These are phyloP conservation scores for Thecaphora thlaspeos DNA, from an alignment of 1,284 basidiomycete genomes.

Conservation along the genomic window DNA sequence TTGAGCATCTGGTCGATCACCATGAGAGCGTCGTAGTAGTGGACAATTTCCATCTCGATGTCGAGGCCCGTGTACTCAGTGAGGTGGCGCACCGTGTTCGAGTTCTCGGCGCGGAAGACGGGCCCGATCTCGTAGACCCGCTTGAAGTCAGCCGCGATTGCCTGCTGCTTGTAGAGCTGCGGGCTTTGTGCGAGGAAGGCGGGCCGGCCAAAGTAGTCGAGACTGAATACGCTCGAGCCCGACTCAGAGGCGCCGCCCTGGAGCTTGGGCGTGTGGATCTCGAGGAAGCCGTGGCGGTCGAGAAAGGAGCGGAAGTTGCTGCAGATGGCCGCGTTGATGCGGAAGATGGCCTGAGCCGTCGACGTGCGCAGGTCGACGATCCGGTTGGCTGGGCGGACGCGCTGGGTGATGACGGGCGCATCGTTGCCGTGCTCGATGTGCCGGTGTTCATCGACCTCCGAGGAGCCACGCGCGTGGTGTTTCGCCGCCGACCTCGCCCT, in stretches of 20 bases:
- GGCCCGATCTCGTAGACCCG: conserved; percentile 55
- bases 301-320: conserved; percentile 48
- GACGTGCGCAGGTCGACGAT: conserved; percentile 52
- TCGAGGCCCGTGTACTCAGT: conserved; percentile 56
- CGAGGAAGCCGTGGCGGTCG: conserved; percentile 39
- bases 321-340: conserved; percentile 49
- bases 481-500: too few species aligned
- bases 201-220: conserved; percentile 53
- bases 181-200: conserved; percentile 53
- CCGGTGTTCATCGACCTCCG: conserved; percentile 24
- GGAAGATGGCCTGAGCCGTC: conserved; percentile 49
- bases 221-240: conserved; percentile 50
- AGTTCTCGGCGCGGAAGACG: conserved; percentile 55
- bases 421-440: conserved; percentile 19
- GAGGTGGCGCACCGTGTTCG: conserved; percentile 52
- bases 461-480: conserved; percentile 2
- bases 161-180: conserved; percentile 56
- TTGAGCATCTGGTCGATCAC: conserved; percentile 54
- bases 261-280: conserved; percentile 55
- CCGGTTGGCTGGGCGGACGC: conserved; percentile 49
- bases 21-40: conserved; percentile 52
- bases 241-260: conserved; percentile 53
- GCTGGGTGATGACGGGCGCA: conserved; percentile 37
- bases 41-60: conserved; percentile 52
- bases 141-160: conserved; percentile 49